Conservation (phyloP, 2,329 filamentous ascomycete species). For the Aspergillus caelatus region DNA sequence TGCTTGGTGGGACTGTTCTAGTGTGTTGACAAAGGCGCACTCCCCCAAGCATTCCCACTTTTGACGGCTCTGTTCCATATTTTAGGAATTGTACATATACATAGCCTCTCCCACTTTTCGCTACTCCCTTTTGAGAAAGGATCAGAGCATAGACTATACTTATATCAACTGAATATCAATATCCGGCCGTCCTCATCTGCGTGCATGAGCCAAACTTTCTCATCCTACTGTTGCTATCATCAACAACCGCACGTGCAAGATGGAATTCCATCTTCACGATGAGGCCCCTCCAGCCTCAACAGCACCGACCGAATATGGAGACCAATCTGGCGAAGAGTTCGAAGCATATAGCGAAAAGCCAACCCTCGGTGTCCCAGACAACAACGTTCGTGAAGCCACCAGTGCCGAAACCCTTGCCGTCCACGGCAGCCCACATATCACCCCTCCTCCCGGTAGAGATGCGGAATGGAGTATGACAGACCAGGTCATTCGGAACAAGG, state of each 20-base stretch:
- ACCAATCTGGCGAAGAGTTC: background rate
- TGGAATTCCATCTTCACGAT: background rate
- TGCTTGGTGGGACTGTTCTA: background rate
- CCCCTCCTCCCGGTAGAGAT: slow-evolving; percentile 27
- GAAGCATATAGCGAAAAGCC: background rate
- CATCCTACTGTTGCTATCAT: no score
- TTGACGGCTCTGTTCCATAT: background rate
- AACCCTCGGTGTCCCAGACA: slow-evolving; percentile 17
- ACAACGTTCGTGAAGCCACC: slow-evolving; percentile 22
- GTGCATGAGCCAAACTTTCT: background rate
- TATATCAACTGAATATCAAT: background rate
- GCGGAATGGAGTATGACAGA: slow-evolving; percentile 52
- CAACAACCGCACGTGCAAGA: background rate
- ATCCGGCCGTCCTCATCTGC: background rate
- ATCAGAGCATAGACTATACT: background rate
- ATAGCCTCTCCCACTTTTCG: background rate
- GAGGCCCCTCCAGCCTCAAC: background rate
- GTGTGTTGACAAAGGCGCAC: background rate
- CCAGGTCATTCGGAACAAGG: slow-evolving; percentile 46
- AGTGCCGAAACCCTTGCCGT: slow-evolving; percentile 25
- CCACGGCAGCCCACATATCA: slow-evolving; percentile 5
- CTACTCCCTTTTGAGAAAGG: background rate
- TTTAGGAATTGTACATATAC: background rate
- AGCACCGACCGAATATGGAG: background rate
- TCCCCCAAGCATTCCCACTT: background rate